Evolutionary conservation across 768 basidiomycete species (phyloP).

Genomic region (Hypholoma fasciculare): DNA sequence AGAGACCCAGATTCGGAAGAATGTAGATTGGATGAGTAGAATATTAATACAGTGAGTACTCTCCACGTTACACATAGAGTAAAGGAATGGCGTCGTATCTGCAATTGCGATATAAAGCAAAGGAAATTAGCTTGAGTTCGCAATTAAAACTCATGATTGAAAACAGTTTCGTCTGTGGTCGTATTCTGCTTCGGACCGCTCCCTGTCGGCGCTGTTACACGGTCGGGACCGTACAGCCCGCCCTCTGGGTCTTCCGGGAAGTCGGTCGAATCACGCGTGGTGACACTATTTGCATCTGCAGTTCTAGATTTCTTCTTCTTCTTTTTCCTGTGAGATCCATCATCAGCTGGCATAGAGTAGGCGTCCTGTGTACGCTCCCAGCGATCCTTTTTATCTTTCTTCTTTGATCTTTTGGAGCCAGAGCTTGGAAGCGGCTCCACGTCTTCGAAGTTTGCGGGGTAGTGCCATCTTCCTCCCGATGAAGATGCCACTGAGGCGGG

Average conservation of each 20-base stretch:
- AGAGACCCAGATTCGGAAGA: too few relatives aligned
- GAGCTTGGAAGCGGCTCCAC: conserved; percentile 35
- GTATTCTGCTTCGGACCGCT: conserved; percentile 16
- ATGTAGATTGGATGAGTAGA: background rate
- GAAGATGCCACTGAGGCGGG: conserved; percentile 33
- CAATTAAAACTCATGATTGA: conserved; percentile 64
- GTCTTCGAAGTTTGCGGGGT: conserved; percentile 84
- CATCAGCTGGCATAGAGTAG: conserved; percentile 48
- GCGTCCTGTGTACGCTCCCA: conserved; percentile 90
- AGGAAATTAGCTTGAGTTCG: background rate
- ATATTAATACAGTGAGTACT: background rate
- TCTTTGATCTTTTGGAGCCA: conserved; percentile 42
- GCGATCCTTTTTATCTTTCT: conserved; percentile 82
- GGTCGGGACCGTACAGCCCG: conserved; percentile 52
- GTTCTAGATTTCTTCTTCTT: conserved; percentile 66
- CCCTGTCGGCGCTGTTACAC: conserved; percentile 9
- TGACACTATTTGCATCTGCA: conserved; percentile 35
- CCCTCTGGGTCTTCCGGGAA: conserved; percentile 77
- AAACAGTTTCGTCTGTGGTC: conserved; percentile 49
- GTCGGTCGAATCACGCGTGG: conserved; percentile 43
- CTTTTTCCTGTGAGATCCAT: conserved; percentile 40
- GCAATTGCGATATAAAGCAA: background rate
- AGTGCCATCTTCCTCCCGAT: conserved; percentile 71
- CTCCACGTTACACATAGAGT: background rate
- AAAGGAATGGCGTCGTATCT: background rate